Conservation (phyloP, 768 basidiomycete genomes). For the Paxillus ammoniavirescens region DNA sequence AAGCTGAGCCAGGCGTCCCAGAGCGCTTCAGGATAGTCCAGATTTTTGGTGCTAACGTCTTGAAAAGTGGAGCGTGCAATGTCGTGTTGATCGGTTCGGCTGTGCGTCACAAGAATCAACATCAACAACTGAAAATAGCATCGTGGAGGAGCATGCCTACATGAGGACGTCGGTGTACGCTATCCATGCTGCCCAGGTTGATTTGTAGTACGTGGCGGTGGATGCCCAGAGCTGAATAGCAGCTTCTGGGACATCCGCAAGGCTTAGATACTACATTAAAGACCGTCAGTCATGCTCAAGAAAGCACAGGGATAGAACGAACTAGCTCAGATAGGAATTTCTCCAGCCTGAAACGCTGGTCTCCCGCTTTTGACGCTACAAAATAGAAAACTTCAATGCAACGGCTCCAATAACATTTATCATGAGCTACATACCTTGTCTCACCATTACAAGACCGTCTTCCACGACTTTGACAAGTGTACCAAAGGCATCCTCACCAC, state of each 20-base stretch:
- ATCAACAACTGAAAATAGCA: not conserved
- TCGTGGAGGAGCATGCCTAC: constrained; percentile 39
- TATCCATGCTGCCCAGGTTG: constrained; percentile 74
- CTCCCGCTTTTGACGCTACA: constrained; percentile 64
- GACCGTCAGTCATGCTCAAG: not conserved
- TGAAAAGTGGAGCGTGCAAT: constrained; percentile 66
- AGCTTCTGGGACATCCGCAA: constrained; percentile 48
- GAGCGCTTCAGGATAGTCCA: constrained; percentile 95
- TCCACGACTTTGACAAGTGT: constrained; percentile 58
- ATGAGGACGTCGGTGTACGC: constrained; percentile 71
- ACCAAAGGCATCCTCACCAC: constrained; percentile 52
- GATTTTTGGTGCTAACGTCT: constrained; percentile 62
- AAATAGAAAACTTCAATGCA: not conserved
- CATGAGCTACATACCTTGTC: constrained; percentile 42
- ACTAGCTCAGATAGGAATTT: constrained; percentile 79
- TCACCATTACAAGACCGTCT: constrained; percentile 60
- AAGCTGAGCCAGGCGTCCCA: constrained; percentile 92
- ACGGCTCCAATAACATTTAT: not conserved
- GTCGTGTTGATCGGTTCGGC: constrained; percentile 52
- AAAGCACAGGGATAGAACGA: constrained; percentile 29
- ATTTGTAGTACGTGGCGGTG: constrained; percentile 64
- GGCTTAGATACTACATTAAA: constrained; percentile 42
- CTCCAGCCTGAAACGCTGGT: constrained; percentile 77
- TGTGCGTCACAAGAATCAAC: constrained; percentile 17
- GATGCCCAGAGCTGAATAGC: constrained; percentile 63